Evolutionary conservation across 2,329 filamentous ascomycete species (phyloP).

Genomic region (Ramularia endophylla): DNA sequence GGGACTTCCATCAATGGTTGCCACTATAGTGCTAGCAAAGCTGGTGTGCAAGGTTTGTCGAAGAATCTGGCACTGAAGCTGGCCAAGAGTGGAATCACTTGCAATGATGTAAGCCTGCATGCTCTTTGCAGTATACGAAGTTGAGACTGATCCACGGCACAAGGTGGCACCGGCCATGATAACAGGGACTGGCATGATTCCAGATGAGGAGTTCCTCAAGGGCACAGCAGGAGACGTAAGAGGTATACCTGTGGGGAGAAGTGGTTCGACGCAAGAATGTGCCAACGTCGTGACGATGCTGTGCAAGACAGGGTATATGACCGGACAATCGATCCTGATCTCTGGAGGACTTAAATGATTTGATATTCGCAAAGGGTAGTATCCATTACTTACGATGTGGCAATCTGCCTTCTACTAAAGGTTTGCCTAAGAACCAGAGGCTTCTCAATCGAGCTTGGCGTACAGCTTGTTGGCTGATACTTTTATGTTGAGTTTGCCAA

Average conservation of each 20-base stretch:
- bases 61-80: conserved; percentile 57
- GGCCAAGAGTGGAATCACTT: conserved; percentile 57
- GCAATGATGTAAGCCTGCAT: conserved; percentile 48
- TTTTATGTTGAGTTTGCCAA: too few species aligned
- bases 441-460: too few species aligned
- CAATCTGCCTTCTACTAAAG: too few species aligned
- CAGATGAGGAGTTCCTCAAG: conserved; percentile 43
- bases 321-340: conserved; percentile 26
- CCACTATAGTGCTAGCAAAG: conserved; percentile 28
- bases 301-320: conserved; percentile 52
- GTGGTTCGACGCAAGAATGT: conserved; percentile 55
- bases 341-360: conserved; percentile 29
- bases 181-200: conserved; percentile 52
- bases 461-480: too few species aligned
- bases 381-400: too few species aligned
- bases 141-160: too few species aligned
- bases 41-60: conserved; percentile 57
- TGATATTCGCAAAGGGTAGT: too few species aligned
- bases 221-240: conserved; percentile 50
- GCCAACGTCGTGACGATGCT: conserved; percentile 58
- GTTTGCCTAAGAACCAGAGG: too few species aligned
- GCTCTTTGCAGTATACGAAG: too few species aligned
- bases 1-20: conserved; percentile 56
- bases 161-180: conserved; percentile 61
- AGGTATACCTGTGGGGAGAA: conserved; percentile 53